Evolutionary conservation across 306 rosid species (phyloP), one percentile per base, ranked within the genome.

Genomic region (Castanea sativa): DNA sequence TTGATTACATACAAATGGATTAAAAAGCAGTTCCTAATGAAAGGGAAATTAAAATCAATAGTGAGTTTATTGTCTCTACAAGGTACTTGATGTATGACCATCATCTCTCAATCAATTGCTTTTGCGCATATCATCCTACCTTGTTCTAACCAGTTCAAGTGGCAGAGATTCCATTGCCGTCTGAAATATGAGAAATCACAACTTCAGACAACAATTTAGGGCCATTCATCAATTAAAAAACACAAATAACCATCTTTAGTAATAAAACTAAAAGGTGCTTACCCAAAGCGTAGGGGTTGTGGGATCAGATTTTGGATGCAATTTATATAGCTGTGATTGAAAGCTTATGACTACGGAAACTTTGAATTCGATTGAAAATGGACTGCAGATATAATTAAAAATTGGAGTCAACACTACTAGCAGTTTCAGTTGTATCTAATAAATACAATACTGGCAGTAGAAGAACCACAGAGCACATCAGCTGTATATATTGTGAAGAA

Each of bases 331-430:
- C 79, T 92, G 92, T 65, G 98, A 91, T 68, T 88, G 91, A 76
- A 95, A 95, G 75, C 83, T 89, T 83, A 95, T 80, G 32, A 86
- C 94, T 71, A 92, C 79, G 55, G 89, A 84, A 68, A 89, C 91
- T 87, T 92, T 90, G 80, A 92, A 95, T 78, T 95, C 98, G 63
- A 95, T 82, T 35, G 99, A 92, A 85, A 95, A 95, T 76, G 97
- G 97, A 45, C 99, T 95, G 93, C 92, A 86, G 23, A 35, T 19
- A 49, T 75, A 77, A 69, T 76, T 60, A 33, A 38, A 41, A 69
- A 75, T 41, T 58, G 61, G 27, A 67, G 51, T 67, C 38, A 67
- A n/a, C 15, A 49, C 15, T 35, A 5, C 78, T 61, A 74, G 74
- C 2, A 11, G n/a, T 35, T 30, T 6, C 18, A 19, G 41, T 82